Base-by-base conservation (phyloP, 2,329 filamentous ascomycete species). In the Alternaria angustiovoidea region DNA sequence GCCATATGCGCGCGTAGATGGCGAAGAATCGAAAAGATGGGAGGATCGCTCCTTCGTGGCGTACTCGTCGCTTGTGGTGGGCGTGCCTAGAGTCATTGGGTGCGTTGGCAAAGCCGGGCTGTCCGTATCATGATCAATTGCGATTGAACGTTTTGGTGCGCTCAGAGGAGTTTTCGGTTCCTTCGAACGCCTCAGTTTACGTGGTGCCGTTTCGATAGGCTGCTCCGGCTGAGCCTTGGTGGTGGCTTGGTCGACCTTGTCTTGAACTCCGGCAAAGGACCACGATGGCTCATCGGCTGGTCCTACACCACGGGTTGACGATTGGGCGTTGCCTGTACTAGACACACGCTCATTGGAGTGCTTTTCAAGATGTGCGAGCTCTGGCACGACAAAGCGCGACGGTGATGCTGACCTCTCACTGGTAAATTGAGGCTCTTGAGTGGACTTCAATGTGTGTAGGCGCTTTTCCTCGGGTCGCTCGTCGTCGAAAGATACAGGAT, bases 181-280 rank as follows among this genome's bases (percentile, higher is more conserved):
- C 41, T 67, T 67, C 6, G 69, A 69, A 51, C 62, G 64, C 51
- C 66, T 70, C 55, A 70, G 63, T 46, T 66, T 60, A 7, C 51
- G 52, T 28, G 51, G 6, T 24, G 49, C 16, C 22, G 51, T 46
- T 34, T 75, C 73, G n/a, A 69, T 65, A 49, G 54, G 32, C 48
- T 64, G 63, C 43, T 74, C 64, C 30, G 79, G 61, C 36, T 78
- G 68, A 41, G 80, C 79, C 51, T 82, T 81, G 67, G 83, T 82
- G 61, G 75, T 76, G 59, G 81, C 74, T 63, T 81, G 77, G 62
- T 82, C 76, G 63, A 77, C 82, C 64, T 79, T 81, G 59, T 84
- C 82, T 61, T 82, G 79, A 72, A 80, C 76, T 52, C 70, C 57
- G 24, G 70, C 67, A 58, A 79, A 80, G 2, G 74, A 75, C 78